A percentile compares a stretch with the other conserved stretches of the same genome.
phyloP scores from a whole-genome alignment of 208 protist species.

The Crithidia brevicula region DNA sequence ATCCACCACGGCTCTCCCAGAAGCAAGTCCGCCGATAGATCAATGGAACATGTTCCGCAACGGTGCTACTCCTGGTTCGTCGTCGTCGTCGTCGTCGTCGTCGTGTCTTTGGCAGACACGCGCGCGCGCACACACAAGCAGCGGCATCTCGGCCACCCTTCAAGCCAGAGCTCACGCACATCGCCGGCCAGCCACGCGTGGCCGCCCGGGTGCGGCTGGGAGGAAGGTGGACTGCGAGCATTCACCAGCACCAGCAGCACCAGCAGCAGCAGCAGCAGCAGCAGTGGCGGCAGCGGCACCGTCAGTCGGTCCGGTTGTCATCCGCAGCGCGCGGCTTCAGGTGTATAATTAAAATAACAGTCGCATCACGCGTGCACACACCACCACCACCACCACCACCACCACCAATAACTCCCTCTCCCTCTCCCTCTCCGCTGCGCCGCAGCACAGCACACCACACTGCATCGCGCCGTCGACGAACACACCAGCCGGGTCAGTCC shows the following conservation, averaged over 20 bases:
- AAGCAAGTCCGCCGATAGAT: conserved; percentile 32
- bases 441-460: background rate
- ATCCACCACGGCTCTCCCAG: conserved; percentile 6
- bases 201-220: background rate
- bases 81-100: too few relatives aligned
- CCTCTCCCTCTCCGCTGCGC: background rate
- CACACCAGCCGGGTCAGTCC: conserved; percentile 9
- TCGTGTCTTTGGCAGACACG: too few relatives aligned
- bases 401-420: conserved; percentile 3
- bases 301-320: background rate
- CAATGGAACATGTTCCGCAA: conserved; percentile 28
- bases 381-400: background rate
- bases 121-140: background rate
- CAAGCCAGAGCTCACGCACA: conserved; percentile 3
- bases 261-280: background rate
- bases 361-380: background rate
- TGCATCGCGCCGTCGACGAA: background rate
- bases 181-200: background rate
- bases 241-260: background rate
- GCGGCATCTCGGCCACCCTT: conserved; percentile 17
- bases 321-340: conserved; percentile 8
- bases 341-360: background rate
- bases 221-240: too few relatives aligned
- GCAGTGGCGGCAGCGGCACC: background rate
- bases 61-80: conserved; percentile 32